phyloP scores from a whole-genome alignment of 208 protist species.

The Leishmania mexicana region DNA sequence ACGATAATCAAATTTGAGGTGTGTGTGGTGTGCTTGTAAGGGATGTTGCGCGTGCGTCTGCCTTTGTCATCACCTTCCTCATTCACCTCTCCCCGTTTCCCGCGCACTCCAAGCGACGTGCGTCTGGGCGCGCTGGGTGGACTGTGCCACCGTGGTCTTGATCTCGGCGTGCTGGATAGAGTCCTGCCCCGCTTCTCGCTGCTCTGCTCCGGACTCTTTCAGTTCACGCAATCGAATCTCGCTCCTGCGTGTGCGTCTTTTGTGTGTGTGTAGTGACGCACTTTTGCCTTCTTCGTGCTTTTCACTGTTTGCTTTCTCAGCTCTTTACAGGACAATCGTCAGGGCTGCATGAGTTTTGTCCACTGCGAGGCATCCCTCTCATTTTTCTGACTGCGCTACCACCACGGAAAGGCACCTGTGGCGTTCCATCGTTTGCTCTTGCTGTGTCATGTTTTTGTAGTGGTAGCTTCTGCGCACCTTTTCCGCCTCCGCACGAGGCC shows the following conservation, averaged over 20 bases:
- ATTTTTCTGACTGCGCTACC: background rate
- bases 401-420: background rate
- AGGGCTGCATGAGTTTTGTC: background rate
- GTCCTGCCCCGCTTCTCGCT: background rate
- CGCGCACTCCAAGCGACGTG: background rate
- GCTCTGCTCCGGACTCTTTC: background rate
- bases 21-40: background rate
- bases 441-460: background rate
- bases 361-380: background rate
- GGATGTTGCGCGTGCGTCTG: background rate
- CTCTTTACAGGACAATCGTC: background rate
- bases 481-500: background rate
- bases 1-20: background rate
- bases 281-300: background rate
- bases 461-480: background rate
- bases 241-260: background rate
- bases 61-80: background rate
- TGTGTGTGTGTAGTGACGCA: background rate
- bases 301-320: background rate
- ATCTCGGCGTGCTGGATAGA: background rate
- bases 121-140: background rate
- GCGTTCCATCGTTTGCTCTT: background rate
- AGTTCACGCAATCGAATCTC: background rate
- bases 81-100: background rate
- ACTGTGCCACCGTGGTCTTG: background rate